A percentile compares a stretch with the other conserved stretches of the same genome.
Conservation (phyloP, 768 basidiomycete species). For the Lentinula aciculospora region DNA sequence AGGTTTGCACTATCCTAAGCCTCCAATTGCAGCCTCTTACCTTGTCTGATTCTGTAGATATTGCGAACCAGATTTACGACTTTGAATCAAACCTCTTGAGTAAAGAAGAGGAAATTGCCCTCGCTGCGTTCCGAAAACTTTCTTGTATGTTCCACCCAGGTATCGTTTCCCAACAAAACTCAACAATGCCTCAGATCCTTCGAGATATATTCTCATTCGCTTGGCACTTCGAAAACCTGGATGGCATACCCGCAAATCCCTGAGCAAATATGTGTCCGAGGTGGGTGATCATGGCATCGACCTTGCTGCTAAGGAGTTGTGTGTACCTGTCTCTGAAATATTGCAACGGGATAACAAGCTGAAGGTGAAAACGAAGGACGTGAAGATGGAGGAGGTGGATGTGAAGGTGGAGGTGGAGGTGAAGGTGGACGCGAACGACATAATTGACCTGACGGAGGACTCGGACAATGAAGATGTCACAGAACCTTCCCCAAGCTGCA, state of each 20-base stretch:
- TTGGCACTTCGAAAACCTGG: conserved; percentile 1
- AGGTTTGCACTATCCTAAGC: neutral
- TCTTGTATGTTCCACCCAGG: neutral
- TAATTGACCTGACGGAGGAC: conserved; percentile 5
- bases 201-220: conserved; percentile 4
- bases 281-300: neutral
- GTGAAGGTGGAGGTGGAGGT: neutral
- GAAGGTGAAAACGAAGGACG: neutral
- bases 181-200: neutral
- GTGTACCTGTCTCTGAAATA: neutral
- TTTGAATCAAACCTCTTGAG: neutral
- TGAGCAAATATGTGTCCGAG: neutral
- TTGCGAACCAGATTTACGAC: neutral
- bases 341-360: neutral
- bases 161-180: neutral
- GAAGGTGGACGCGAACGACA: neutral
- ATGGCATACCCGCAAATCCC: conserved; percentile 1
- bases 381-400: neutral
- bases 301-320: neutral
- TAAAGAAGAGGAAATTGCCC: neutral
- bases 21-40: neutral
- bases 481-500: neutral
- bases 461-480: neutral
- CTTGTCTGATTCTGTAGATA: neutral
- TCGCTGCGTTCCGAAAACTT: neutral